These are phyloP conservation scores for Besnoitia besnoiti DNA, from an alignment of 169 alveolate genomes.

Conservation along the genomic window DNA sequence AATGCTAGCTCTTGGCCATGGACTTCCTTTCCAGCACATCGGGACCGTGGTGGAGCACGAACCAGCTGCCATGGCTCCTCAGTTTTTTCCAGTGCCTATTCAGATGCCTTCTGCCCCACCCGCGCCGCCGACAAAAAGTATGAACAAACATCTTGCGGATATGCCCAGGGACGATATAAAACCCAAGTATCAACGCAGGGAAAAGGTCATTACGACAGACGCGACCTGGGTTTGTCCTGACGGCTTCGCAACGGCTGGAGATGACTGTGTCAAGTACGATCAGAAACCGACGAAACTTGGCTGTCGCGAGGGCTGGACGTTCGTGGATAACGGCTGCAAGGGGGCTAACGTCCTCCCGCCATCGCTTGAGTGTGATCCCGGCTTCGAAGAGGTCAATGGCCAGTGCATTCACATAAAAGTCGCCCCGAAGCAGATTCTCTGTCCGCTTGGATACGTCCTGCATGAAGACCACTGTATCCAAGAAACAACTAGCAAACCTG, in stretches of 20 bases:
- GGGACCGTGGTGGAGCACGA: not conserved
- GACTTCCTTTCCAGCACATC: not conserved
- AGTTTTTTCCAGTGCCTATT: not conserved
- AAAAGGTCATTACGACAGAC: constrained; percentile 43
- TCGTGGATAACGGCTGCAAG: constrained; percentile 39
- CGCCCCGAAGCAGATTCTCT: constrained; percentile 54
- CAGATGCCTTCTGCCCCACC: not conserved
- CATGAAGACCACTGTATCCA: constrained; percentile 34
- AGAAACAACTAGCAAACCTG: constrained; percentile 35
- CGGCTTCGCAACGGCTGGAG: constrained; percentile 29
- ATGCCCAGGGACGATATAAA: constrained; percentile 5
- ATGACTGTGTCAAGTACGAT: constrained; percentile 51
- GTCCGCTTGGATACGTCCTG: constrained; percentile 49
- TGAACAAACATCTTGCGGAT: constrained; percentile 7
- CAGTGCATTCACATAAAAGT: constrained; percentile 12
- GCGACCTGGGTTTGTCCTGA: constrained; percentile 43
- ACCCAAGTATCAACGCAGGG: constrained; percentile 46
- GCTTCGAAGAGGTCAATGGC: constrained; percentile 27
- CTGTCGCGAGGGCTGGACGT: constrained; percentile 54
- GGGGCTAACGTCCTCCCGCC: constrained; percentile 42
- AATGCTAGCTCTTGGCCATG: constrained; percentile 5
- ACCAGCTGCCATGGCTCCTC: constrained; percentile 9
- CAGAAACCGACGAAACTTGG: constrained; percentile 57
- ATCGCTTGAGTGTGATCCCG: constrained; percentile 27
- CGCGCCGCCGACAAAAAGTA: not conserved